phyloP scores from a whole-genome alignment of 2,329 filamentous ascomycete species.

The Colletotrichum noveboracense region DNA sequence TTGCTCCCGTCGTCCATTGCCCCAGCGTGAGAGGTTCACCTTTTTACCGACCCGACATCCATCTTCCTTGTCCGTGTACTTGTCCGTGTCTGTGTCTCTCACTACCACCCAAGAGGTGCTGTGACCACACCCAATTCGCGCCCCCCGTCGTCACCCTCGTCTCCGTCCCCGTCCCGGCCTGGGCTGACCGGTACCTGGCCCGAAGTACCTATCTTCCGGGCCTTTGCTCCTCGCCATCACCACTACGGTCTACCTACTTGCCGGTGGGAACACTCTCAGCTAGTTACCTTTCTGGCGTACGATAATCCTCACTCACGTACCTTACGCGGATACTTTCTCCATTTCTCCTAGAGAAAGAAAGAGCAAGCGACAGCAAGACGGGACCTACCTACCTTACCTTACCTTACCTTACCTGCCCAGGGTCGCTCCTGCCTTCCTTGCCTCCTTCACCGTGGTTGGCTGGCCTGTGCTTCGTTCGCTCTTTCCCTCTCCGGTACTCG shows the following conservation, averaged over 20 bases:
- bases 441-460: neutral
- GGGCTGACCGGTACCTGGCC: constrained; percentile 4
- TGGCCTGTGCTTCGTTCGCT: constrained; percentile 9
- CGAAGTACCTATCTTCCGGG: neutral
- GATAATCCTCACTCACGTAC: neutral
- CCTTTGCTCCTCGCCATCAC: neutral
- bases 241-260: neutral
- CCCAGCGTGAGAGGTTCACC: neutral
- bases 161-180: constrained; percentile 3
- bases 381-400: neutral
- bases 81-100: neutral
- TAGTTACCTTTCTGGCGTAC: neutral
- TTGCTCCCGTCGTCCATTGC: neutral
- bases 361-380: neutral
- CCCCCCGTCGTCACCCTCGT: neutral
- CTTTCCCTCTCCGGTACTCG: constrained; percentile 23
- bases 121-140: constrained; percentile 3
- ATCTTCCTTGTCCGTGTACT: neutral
- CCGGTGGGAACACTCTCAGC: neutral
- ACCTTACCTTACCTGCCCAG: neutral
- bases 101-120: neutral
- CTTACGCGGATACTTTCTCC: neutral
- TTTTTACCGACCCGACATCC: neutral
- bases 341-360: neutral
- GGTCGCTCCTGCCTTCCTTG: neutral